Evolutionary conservation across 78 protist species (phyloP).

Genomic region (Neovahlkampfia damariscottae): DNA sequence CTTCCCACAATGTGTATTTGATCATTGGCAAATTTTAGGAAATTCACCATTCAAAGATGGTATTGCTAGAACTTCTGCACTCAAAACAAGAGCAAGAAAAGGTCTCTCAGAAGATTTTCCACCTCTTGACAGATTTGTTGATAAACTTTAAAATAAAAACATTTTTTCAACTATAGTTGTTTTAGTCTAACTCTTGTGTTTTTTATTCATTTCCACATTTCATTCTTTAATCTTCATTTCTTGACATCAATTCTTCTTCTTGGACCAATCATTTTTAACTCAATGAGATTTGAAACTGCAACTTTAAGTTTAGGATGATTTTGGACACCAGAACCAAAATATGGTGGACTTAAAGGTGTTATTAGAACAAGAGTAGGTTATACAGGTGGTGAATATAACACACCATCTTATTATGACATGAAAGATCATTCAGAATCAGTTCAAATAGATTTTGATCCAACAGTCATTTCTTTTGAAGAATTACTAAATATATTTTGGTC

Average conservation of each 20-base stretch:
- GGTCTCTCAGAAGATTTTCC: constrained; percentile 77
- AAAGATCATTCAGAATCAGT: not conserved
- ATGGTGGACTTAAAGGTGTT: not conserved
- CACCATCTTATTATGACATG: not conserved
- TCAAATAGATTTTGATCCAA: not conserved
- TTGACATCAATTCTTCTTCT: too few species aligned
- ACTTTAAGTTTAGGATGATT: not conserved
- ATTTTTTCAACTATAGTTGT: too few species aligned
- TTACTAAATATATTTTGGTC: not conserved
- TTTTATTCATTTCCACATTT: too few species aligned
- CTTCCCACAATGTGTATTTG: constrained; percentile 97
- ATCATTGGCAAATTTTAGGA: constrained; percentile 81
- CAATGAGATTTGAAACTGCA: too few species aligned
- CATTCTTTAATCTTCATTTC: too few species aligned
- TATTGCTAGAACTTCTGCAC: constrained; percentile 37
- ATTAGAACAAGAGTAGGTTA: constrained; percentile 3
- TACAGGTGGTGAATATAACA: not conserved
- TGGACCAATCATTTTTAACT: too few species aligned
- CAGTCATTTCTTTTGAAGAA: not conserved
- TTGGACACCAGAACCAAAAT: not conserved
- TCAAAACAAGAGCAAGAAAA: constrained; percentile 83
- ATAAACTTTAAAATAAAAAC: constrained; percentile 52
- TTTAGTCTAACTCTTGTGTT: too few species aligned
- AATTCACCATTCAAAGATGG: constrained; percentile 58
- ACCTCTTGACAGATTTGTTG: constrained; percentile 40